Evolutionary conservation across 352 stramenopile genomes (phyloP).

Genomic region (Pythium sp.): DNA sequence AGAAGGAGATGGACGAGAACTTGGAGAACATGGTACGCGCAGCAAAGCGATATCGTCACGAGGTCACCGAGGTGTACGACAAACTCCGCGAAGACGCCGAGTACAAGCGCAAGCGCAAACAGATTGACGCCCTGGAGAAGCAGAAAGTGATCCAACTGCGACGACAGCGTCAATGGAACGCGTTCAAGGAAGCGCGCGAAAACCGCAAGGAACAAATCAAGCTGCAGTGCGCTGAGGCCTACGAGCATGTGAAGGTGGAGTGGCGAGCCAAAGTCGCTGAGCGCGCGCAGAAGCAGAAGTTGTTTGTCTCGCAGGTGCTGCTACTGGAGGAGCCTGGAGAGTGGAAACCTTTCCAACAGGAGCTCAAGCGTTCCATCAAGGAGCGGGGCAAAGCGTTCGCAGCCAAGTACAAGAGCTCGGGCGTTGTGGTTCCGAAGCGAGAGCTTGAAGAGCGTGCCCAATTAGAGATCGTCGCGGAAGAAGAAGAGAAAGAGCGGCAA

Average conservation of each 20-base stretch:
- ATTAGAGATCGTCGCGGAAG: slow-evolving; percentile 47
- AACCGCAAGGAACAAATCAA: slow-evolving; percentile 44
- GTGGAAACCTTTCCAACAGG: slow-evolving; percentile 39
- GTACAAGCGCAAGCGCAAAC: slow-evolving; percentile 37
- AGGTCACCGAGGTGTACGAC: slow-evolving; percentile 52
- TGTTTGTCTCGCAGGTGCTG: slow-evolving; percentile 51
- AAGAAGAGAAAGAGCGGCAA: slow-evolving; percentile 43
- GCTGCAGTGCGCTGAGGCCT: slow-evolving; percentile 28
- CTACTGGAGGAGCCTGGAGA: slow-evolving; percentile 49
- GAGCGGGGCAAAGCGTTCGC: slow-evolving; percentile 36
- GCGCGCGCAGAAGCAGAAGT: slow-evolving; percentile 17
- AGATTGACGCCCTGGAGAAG: slow-evolving; percentile 59
- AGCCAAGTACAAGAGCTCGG: slow-evolving; percentile 45
- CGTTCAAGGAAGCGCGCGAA: slow-evolving; percentile 38
- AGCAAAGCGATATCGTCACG: slow-evolving; percentile 32
- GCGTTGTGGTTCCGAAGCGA: slow-evolving; percentile 34
- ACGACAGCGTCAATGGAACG: slow-evolving; percentile 59
- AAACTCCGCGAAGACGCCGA: slow-evolving; percentile 46
- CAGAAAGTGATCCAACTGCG: slow-evolving; percentile 52
- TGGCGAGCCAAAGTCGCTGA: slow-evolving; percentile 44
- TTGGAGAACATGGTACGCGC: slow-evolving; percentile 30
- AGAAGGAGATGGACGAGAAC: slow-evolving; percentile 46
- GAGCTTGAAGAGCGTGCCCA: slow-evolving; percentile 54
- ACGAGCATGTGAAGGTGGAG: slow-evolving; percentile 35
- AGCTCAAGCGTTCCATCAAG: slow-evolving; percentile 33